Conservation (phyloP, 106 monocot genomes). For the Allium sativum region DNA sequence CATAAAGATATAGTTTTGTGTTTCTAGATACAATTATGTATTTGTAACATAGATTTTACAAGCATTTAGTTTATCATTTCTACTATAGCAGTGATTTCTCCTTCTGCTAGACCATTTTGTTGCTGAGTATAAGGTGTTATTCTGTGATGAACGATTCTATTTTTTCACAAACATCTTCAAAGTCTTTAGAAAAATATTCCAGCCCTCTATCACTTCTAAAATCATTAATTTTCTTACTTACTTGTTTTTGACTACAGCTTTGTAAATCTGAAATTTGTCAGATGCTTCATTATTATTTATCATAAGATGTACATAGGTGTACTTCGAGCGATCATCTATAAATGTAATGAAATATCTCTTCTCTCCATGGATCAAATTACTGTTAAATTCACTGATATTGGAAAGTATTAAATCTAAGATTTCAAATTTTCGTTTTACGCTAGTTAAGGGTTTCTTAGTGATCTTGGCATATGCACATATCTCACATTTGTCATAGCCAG, state of each 20-base stretch:
- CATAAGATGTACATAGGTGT: background rate
- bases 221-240: background rate
- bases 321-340: background rate
- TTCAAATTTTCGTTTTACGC: background rate
- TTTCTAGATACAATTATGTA: background rate
- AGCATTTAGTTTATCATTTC: constrained; percentile 10
- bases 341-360: background rate
- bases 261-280: background rate
- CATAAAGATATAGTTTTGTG: background rate
- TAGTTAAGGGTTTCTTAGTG: background rate
- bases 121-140: background rate
- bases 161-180: background rate
- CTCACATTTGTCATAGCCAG: background rate
- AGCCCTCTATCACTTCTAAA: background rate
- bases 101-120: background rate
- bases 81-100: background rate
- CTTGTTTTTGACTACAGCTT: background rate
- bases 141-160: background rate
- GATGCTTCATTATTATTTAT: background rate
- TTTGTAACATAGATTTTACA: background rate
- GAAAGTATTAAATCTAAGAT: background rate
- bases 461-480: background rate
- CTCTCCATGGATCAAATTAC: background rate
- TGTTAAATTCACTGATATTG: background rate
- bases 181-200: background rate